These are phyloP conservation scores for Fusarium robinianum DNA, from an alignment of 2,329 filamentous ascomycete genomes.

Conservation along the genomic window DNA sequence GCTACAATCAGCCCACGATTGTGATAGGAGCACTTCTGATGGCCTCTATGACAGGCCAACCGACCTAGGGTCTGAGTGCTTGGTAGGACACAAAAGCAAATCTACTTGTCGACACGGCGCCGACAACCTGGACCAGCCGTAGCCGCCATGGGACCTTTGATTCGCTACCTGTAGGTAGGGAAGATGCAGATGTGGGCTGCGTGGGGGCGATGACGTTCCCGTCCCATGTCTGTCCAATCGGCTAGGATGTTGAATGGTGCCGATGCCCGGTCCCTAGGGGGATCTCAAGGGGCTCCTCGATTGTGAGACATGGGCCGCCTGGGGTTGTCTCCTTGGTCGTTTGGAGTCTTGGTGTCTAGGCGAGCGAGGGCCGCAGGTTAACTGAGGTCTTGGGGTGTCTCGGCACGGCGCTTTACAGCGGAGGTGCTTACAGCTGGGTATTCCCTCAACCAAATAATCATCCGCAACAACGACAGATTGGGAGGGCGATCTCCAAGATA, in stretches of 20 bases:
- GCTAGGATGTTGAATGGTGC: slow-evolving; percentile 26
- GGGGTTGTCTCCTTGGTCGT: slow-evolving; percentile 20
- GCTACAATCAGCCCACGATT: slow-evolving; percentile 10
- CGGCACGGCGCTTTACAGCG: slow-evolving; percentile 14
- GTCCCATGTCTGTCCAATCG: slow-evolving; percentile 31
- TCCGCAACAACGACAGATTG: no score
- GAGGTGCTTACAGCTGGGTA: slow-evolving; percentile 4
- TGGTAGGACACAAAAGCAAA: slow-evolving; percentile 20
- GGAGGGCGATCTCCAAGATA: no score
- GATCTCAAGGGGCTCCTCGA: slow-evolving; percentile 33
- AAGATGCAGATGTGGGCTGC: slow-evolving; percentile 18
- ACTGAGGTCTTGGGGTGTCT: slow-evolving; percentile 22
- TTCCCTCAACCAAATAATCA: slow-evolving; percentile 5
- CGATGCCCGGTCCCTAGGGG: slow-evolving; percentile 30
- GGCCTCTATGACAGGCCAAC: slow-evolving; percentile 15
- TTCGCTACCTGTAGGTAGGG: slow-evolving; percentile 25
- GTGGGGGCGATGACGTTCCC: slow-evolving; percentile 38
- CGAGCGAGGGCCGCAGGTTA: no score
- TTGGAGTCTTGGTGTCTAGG: slow-evolving; percentile 8
- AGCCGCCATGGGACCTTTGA: slow-evolving; percentile 29
- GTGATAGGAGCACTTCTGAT: slow-evolving; percentile 11
- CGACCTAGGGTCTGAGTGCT: slow-evolving; percentile 1
- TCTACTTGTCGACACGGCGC: slow-evolving; percentile 29
- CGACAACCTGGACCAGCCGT: slow-evolving; percentile 35
- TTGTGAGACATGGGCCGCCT: slow-evolving; percentile 36